phyloP scores from a whole-genome alignment of 169 alveolate species.

The Plasmodium berghei region DNA sequence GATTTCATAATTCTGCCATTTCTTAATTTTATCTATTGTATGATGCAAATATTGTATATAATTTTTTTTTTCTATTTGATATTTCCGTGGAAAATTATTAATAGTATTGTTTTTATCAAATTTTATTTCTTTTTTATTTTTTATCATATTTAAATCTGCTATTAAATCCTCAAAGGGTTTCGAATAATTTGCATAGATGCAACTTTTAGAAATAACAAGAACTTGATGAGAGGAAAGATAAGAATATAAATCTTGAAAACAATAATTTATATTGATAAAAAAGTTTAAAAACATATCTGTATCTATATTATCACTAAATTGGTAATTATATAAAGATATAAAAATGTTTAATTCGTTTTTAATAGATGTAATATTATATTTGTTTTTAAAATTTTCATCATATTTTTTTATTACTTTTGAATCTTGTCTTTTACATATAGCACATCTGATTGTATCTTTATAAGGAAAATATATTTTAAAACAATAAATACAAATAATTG shows the following conservation, averaged over 20 bases:
- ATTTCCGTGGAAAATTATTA: not conserved
- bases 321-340: constrained; percentile 19
- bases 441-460: constrained; percentile 2
- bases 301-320: constrained; percentile 1
- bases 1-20: too few species aligned
- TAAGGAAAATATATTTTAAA: constrained; percentile 20
- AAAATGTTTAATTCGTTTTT: constrained; percentile 35
- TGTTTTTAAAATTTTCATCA: not conserved
- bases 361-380: not conserved
- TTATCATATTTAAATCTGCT: not conserved
- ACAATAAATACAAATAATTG: constrained; percentile 39
- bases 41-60: too few species aligned
- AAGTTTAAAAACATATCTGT: constrained; percentile 24
- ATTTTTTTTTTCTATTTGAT: too few species aligned
- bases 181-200: constrained; percentile 26
- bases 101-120: not conserved
- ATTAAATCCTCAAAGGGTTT: constrained; percentile 9
- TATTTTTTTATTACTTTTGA: not conserved
- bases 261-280: constrained; percentile 42
- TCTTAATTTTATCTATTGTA: too few species aligned
- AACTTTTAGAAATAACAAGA: constrained; percentile 4
- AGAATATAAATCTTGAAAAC: constrained; percentile 23
- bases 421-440: not conserved
- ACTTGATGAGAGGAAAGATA: constrained; percentile 16
- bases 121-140: constrained; percentile 2